Base-by-base conservation (phyloP, 2,329 filamentous ascomycete genomes). In the Exophiala alcalophila region DNA sequence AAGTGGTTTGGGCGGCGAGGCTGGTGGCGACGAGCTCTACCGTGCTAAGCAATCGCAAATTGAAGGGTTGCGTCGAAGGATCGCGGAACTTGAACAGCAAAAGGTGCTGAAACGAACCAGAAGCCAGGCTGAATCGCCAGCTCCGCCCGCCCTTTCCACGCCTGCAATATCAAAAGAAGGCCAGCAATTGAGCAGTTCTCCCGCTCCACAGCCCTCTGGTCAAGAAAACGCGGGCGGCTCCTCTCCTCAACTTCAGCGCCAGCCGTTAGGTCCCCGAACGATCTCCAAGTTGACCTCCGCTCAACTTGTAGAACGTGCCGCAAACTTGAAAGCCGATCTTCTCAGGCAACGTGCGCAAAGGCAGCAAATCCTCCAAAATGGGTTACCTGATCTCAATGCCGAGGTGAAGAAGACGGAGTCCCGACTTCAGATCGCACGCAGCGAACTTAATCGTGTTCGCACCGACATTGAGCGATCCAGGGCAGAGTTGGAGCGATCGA, bases 11-110 rank as follows among this genome's bases (percentile, higher is more conserved):
- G 19, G n/a, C 16, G 32, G 12, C 19, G 44, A 64, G 19, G 7
- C 28, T 53, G 56, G 70, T 55, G 55, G 61, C 40, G 69, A 70
- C 30, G 64, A 71, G 32, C 58, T 77, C 19, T 48, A 46, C 29
- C 65, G 65, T 25, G 61, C 64, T 23, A 75, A 70, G 50, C 64
- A 76, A 46, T 58, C 71, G 40, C 67, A 72, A 45, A 73, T 75
- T 32, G 62, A 67, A 46, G 62, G 59, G 18, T 66, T 74, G 63
- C 69, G 65, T 33, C 64, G 62, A 46, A 68, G 67, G 44, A 74
- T 78, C 43, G 71, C 72, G 10, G 72, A 74, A 45, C 59, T 68
- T 36, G 70, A 73, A 50, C 59, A 66, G 46, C 60, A 64, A 28
- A 65, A 65, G 30, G 68, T 66, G 49, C 59, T 65, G n/a, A 71